These are phyloP conservation scores for Grosmannia serpens DNA, from an alignment of 2,329 filamentous ascomycete genomes.

Conservation along the genomic window DNA sequence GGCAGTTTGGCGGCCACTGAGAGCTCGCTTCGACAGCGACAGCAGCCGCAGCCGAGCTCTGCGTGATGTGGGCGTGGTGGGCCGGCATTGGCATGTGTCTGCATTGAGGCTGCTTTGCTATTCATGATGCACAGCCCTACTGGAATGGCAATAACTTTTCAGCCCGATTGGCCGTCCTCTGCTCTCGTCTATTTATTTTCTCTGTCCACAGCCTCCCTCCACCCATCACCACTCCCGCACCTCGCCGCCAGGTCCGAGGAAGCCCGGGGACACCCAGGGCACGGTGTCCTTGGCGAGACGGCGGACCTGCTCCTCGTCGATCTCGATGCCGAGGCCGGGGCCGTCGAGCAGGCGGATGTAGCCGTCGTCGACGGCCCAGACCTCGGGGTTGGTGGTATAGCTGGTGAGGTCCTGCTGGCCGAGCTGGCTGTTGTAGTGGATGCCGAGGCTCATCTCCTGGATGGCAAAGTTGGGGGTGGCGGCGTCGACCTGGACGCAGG, in stretches of 20 bases:
- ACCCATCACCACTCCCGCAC: conserved; percentile 44
- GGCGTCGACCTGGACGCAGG: conserved; percentile 48
- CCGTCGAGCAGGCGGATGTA: conserved; percentile 42
- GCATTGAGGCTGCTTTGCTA: too few species aligned
- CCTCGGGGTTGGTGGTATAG: conserved; percentile 45
- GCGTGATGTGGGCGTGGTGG: too few species aligned
- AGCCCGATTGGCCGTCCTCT: not conserved
- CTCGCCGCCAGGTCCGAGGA: conserved; percentile 45
- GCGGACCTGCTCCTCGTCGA: conserved; percentile 51
- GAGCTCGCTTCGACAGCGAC: not conserved
- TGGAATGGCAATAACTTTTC: too few species aligned
- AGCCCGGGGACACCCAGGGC: conserved; percentile 44
- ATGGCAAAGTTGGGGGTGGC: conserved; percentile 48
- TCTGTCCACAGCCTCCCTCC: not conserved
- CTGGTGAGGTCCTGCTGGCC: conserved; percentile 45
- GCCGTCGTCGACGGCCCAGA: conserved; percentile 41
- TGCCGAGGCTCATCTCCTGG: conserved; percentile 58
- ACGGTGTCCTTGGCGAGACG: conserved; percentile 34
- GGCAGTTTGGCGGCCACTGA: not conserved
- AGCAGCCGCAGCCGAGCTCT: not conserved
- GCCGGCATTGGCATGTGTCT: too few species aligned
- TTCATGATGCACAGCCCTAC: too few species aligned
- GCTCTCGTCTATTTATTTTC: not conserved
- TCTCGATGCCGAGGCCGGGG: conserved; percentile 48
- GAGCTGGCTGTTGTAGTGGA: conserved; percentile 52